phyloP scores from a whole-genome alignment of 139 green algal species.

The Nannochloris sp. region DNA sequence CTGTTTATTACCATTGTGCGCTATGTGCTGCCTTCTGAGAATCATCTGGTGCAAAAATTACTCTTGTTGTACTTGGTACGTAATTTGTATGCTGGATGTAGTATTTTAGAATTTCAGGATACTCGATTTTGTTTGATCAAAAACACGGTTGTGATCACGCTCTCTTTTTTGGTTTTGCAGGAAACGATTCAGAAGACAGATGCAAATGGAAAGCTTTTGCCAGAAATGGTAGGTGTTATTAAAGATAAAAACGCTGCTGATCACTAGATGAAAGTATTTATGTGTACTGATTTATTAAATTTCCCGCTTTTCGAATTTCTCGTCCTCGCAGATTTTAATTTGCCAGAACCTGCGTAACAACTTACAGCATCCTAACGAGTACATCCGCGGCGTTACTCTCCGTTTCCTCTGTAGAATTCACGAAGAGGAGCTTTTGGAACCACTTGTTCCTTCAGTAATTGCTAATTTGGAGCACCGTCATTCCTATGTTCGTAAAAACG shows the following conservation, averaged over 20 bases:
- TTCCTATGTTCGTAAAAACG: slow-evolving; percentile 93
- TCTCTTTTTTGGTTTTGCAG: slow-evolving; percentile 30
- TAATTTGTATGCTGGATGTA: background rate
- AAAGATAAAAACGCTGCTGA: background rate
- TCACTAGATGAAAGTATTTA: background rate
- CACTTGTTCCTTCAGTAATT: slow-evolving; percentile 76
- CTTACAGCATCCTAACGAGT: slow-evolving; percentile 99
- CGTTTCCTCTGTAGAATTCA: slow-evolving; percentile 93
- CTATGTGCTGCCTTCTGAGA: slow-evolving; percentile 96
- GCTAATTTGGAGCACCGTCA: slow-evolving; percentile 95
- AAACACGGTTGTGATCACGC: background rate
- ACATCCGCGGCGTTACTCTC: slow-evolving; percentile 91
- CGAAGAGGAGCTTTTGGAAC: slow-evolving; percentile 97
- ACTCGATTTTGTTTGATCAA: background rate
- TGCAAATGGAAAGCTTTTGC: slow-evolving; percentile 85
- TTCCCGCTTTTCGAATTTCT: background rate
- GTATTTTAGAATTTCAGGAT: background rate
- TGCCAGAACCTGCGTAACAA: slow-evolving; percentile 99
- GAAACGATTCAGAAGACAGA: slow-evolving; percentile 99
- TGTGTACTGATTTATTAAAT: background rate
- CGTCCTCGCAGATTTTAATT: slow-evolving; percentile 86
- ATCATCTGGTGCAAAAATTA: slow-evolving; percentile 97
- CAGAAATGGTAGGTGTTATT: slow-evolving; percentile 83
- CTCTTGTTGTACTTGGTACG: slow-evolving; percentile 93
- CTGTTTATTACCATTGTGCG: slow-evolving; percentile 99